These are phyloP conservation scores for Penicillium atrosanguineum DNA, from an alignment of 495 filamentous ascomycete genomes.

Conservation along the genomic window DNA sequence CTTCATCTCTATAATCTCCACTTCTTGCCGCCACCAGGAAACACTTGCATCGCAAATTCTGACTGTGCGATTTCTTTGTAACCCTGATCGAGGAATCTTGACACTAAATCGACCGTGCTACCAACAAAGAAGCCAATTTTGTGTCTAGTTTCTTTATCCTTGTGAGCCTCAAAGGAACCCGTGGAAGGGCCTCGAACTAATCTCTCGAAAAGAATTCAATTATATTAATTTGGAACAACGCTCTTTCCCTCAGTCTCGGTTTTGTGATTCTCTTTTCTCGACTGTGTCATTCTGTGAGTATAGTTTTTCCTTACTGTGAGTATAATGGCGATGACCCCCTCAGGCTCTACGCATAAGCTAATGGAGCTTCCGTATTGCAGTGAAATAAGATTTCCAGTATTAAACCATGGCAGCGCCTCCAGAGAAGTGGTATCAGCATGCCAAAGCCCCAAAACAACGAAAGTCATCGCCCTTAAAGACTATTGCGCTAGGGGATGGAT, in stretches of 20 bases:
- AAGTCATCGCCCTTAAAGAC: background rate
- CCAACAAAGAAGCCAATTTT: slow-evolving; percentile 2
- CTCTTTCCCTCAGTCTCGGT: too few species aligned
- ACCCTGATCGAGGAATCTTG: background rate
- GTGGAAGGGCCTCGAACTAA: background rate
- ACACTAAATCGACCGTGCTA: background rate
- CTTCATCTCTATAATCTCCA: background rate
- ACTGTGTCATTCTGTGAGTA: background rate
- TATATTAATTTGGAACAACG: background rate
- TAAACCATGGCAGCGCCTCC: background rate
- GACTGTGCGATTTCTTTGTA: background rate
- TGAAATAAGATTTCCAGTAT: background rate
- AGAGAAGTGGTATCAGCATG: background rate
- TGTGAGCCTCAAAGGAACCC: background rate
- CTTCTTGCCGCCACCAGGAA: background rate
- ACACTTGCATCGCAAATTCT: background rate
- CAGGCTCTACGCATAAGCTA: background rate
- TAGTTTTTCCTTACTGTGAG: background rate
- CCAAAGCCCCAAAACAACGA: background rate
- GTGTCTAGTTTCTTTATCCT: background rate
- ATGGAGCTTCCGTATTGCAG: background rate
- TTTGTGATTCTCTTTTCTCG: background rate
- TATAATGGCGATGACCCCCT: background rate
- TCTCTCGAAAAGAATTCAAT: background rate
- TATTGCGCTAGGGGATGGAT: background rate